phyloP scores from a whole-genome alignment of 441 rosid genomes.

The Gossypium gossypioides region DNA sequence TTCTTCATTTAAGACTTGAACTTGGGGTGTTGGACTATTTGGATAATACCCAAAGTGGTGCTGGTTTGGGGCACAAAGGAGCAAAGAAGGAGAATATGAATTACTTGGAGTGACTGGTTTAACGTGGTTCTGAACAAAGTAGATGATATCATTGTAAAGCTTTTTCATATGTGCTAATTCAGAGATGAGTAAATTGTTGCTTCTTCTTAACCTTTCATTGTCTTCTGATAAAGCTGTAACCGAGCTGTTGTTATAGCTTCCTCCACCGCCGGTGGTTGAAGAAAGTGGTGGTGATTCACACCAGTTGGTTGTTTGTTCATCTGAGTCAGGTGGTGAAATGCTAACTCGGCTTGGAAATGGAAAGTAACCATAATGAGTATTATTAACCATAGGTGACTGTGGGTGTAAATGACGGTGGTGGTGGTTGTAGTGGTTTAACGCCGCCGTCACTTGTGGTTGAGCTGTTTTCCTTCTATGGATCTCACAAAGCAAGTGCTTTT shows the following conservation, averaged over 20 bases:
- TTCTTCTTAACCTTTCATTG: slow-evolving; percentile 69
- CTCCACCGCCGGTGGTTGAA: slow-evolving; percentile 20
- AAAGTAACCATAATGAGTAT: slow-evolving; percentile 35
- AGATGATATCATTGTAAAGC: slow-evolving; percentile 87
- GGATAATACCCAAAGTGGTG: slow-evolving; percentile 28
- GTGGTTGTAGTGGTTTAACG: slow-evolving; percentile 36
- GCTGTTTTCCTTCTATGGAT: slow-evolving; percentile 78
- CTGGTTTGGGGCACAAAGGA: slow-evolving; percentile 36
- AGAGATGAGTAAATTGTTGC: slow-evolving; percentile 66
- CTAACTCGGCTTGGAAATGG: slow-evolving; percentile 43
- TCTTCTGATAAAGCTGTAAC: slow-evolving; percentile 65
- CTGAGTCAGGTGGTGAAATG: slow-evolving; percentile 45
- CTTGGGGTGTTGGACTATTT: slow-evolving; percentile 26
- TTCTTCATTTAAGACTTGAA: slow-evolving; percentile 45
- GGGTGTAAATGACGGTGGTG: slow-evolving; percentile 36
- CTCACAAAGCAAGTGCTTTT: slow-evolving; percentile 81
- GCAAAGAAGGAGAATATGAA: slow-evolving; percentile 39
- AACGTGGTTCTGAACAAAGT: slow-evolving; percentile 82
- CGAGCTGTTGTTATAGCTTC: slow-evolving; percentile 19
- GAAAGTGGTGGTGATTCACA: slow-evolving; percentile 56
- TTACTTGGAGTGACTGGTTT: slow-evolving; percentile 75
- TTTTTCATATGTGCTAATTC: slow-evolving; percentile 82
- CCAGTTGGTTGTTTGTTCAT: slow-evolving; percentile 49
- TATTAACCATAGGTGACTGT: slow-evolving; percentile 37
- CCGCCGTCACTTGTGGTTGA: slow-evolving; percentile 36